Base-by-base conservation (phyloP, 306 rosid genomes). In the Lathyrus tuberosus region DNA sequence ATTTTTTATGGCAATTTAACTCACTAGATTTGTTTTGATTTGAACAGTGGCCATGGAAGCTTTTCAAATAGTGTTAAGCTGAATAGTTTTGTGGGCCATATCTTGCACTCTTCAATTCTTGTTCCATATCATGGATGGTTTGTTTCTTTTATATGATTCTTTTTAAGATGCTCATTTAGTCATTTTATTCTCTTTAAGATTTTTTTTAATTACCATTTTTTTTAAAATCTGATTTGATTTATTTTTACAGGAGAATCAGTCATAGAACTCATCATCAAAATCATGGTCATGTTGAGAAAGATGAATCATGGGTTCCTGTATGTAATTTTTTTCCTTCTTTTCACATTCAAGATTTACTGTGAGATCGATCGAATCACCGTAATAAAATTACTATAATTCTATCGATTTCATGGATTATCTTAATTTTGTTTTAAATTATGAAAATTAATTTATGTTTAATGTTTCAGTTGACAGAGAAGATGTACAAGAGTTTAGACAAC, bases 271-370 rank as follows among this genome's bases (percentile, higher is more conserved):
- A 95, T 68, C 99, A 95, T 76, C 97, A 95, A 72, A 95, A 95
- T 82, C 99, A 95, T 76, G 99, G 97, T 6, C 90, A 91, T 62
- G 96, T 95, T 10, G 99, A 95, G 78, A 89, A 87, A 28, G 97
- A 95, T 69, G 97, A 95, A 76, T 88, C 97, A 4, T 95, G 97
- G 99, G 99, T 95, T 71, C 97, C 97, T 8, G 97, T 95, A 82
- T 59, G 89, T 83, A 35, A 5, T 57, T 10, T 20, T n/a, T 59
- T 10, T 20, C 1, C 11, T 41, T 62, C 17, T 54, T 41, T 2
- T 38, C 3, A 8, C 12, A 18, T 7, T 15, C 20, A 35, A 4
- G 0, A 20, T 22, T 22, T 42, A 42, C 5, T 0, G 15, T 12
- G 5, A 42, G 5, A 10, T 42, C 4, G 5, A 10, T 5, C 0